A percentile compares a stretch with the other conserved stretches of the same genome.
Evolutionary conservation across 768 basidiomycete species (phyloP).

Genomic region (Gautieria morchelliformis): DNA sequence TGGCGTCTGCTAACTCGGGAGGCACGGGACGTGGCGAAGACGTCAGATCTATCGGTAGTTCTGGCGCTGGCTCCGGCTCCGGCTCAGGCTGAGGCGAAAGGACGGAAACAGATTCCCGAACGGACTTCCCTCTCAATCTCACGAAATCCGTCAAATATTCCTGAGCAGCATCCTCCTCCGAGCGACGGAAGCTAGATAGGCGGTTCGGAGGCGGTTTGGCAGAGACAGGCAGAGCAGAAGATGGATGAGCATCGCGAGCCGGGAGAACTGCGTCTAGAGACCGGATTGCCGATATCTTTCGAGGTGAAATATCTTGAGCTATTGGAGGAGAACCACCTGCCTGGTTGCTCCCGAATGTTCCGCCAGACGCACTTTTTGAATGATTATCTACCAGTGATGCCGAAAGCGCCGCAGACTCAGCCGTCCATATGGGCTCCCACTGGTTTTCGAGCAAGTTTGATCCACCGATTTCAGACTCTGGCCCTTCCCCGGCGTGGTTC

Average conservation of each 20-base stretch:
- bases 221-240: background rate
- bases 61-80: background rate
- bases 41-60: background rate
- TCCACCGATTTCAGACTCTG: background rate
- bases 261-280: background rate
- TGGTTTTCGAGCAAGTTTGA: background rate
- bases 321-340: too few relatives aligned
- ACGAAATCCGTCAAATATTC: background rate
- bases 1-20: constrained; percentile 20
- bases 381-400: background rate
- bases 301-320: background rate
- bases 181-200: background rate
- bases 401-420: background rate
- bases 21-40: constrained; percentile 15
- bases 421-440: background rate
- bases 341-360: too few relatives aligned
- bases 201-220: background rate
- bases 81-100: background rate
- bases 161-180: background rate
- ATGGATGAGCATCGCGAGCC: background rate
- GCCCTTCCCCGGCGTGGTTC: background rate
- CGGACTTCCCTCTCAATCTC: background rate
- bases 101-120: background rate
- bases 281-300: background rate
- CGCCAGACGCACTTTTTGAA: too few relatives aligned